phyloP scores from a whole-genome alignment of 306 rosid species.

The Vigna hirtella region DNA sequence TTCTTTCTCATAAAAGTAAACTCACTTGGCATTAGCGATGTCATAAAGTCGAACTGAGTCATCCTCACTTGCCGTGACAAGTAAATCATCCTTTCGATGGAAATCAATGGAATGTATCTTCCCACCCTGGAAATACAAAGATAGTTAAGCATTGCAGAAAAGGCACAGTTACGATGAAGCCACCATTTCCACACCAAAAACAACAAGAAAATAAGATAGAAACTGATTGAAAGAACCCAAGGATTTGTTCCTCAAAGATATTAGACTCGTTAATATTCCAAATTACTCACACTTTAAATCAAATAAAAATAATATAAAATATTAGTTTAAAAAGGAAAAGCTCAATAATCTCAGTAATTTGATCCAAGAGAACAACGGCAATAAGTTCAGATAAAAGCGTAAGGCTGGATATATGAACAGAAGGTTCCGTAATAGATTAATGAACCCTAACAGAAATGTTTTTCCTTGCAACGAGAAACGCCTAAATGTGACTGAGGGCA shows the following conservation, averaged over 20 bases:
- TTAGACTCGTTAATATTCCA: not conserved
- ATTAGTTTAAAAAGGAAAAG: not conserved
- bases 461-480: not conserved
- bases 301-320: not conserved
- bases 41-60: slow-evolving; percentile 94
- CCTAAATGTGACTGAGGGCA: not conserved
- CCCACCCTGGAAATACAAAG: slow-evolving; percentile 64
- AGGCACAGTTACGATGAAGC: slow-evolving; percentile 1
- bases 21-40: slow-evolving; percentile 90
- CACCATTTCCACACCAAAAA: slow-evolving; percentile 19
- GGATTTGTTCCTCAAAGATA: not conserved
- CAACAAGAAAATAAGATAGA: slow-evolving; percentile 13
- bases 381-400: not conserved
- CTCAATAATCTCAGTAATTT: not conserved
- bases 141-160: slow-evolving; percentile 14
- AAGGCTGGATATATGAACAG: not conserved
- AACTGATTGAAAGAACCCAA: not conserved
- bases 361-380: not conserved
- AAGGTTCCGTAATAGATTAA: not conserved
- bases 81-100: slow-evolving; percentile 90
- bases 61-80: slow-evolving; percentile 88
- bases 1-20: slow-evolving; percentile 17
- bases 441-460: not conserved
- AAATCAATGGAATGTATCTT: slow-evolving; percentile 87
- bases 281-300: not conserved